Conservation (phyloP, 1,284 basidiomycete genomes). For the Ustilago crameri region DNA sequence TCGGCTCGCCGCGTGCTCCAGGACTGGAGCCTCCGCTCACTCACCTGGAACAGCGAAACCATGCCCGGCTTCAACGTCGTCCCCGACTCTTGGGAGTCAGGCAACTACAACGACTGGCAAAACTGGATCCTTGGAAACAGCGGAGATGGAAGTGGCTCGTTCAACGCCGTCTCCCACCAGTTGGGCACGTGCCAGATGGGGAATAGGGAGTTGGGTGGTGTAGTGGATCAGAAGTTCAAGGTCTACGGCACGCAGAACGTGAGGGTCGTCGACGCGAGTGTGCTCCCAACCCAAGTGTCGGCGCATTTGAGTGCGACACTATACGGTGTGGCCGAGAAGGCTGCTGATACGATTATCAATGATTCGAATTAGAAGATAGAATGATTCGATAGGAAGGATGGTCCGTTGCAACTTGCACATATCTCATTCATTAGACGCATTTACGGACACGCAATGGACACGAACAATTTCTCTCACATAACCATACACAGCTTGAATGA, state of each 20-base stretch:
- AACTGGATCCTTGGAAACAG: conserved; percentile 65
- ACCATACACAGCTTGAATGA: no score
- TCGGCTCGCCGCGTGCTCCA: conserved; percentile 64
- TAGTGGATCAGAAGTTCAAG: conserved; percentile 65
- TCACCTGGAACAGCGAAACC: conserved; percentile 65
- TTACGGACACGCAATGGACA: no score
- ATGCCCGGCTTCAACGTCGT: conserved; percentile 64
- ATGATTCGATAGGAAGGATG: no score
- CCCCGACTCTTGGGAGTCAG: conserved; percentile 53
- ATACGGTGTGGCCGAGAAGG: conserved; percentile 58
- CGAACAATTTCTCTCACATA: no score
- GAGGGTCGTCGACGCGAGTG: conserved; percentile 58
- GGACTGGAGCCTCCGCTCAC: conserved; percentile 48
- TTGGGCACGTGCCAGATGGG: conserved; percentile 77
- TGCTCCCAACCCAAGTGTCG: conserved; percentile 52
- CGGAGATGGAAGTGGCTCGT: conserved; percentile 52
- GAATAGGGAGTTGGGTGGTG: conserved; percentile 73
- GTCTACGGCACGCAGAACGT: conserved; percentile 68
- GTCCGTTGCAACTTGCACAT: no score
- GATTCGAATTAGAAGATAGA: no score
- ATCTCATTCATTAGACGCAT: no score
- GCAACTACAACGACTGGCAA: conserved; percentile 65
- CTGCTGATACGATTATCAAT: conserved; percentile 43
- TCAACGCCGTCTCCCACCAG: conserved; percentile 72
- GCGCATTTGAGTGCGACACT: conserved; percentile 55